phyloP scores from a whole-genome alignment of 2,329 filamentous ascomycete species.

The Rhinocladiella similis region DNA sequence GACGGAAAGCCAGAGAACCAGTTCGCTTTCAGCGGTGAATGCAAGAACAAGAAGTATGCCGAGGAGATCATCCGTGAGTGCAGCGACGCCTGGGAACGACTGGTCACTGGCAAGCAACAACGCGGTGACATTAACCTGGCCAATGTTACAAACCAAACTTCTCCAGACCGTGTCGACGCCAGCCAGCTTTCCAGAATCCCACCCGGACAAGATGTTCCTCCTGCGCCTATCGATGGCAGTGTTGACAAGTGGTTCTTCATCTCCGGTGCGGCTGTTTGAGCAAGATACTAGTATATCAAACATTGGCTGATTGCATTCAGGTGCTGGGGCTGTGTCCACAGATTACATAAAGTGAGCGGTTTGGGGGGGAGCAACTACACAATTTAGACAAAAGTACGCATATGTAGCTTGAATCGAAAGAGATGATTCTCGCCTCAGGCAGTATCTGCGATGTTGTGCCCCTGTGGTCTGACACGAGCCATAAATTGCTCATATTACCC shows the following conservation, averaged over 20 bases:
- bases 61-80: slow-evolving; percentile 95
- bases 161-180: slow-evolving; percentile 68
- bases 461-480: too few species aligned
- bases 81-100: slow-evolving; percentile 92
- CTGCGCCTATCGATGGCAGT: slow-evolving; percentile 89
- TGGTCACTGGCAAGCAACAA: slow-evolving; percentile 85
- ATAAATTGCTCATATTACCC: too few species aligned
- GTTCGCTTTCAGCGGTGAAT: slow-evolving; percentile 99
- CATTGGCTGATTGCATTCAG: slow-evolving; percentile 24
- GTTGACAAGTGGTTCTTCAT: slow-evolving; percentile 99
- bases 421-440: background rate
- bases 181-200: slow-evolving; percentile 76
- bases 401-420: slow-evolving; percentile 9
- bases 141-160: slow-evolving; percentile 76
- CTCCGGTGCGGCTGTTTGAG: slow-evolving; percentile 83
- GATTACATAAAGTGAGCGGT: slow-evolving; percentile 25
- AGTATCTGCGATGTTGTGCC: too few species aligned
- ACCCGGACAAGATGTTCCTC: slow-evolving; percentile 72
- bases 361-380: background rate
- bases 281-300: slow-evolving; percentile 1
- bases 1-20: slow-evolving; percentile 99
- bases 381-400: slow-evolving; percentile 11
- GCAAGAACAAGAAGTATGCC: slow-evolving; percentile 99
- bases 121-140: slow-evolving; percentile 78
- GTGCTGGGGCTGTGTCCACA: slow-evolving; percentile 25